Percentiles rank a stretch among this genome's conserved stretches.
These are phyloP conservation scores for Sodiomyces alkalinus DNA, from an alignment of 2,329 filamentous ascomycete species.

Conservation along the genomic window DNA sequence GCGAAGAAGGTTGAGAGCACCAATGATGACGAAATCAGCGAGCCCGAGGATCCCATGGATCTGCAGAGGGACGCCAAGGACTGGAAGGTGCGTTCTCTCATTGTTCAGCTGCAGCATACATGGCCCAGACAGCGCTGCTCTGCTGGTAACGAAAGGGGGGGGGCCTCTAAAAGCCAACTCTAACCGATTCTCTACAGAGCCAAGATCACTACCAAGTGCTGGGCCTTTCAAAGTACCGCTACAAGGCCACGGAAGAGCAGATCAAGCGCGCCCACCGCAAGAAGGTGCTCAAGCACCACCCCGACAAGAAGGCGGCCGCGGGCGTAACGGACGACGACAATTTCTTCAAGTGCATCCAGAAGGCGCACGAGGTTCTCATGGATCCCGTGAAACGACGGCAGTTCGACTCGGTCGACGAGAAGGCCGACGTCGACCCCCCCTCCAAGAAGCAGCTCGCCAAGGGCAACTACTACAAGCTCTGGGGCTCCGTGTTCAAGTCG, in stretches of 20 bases:
- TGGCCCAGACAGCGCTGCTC: not conserved
- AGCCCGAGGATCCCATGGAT: constrained; percentile 85
- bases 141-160: constrained; percentile 1
- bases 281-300: constrained; percentile 98
- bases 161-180: constrained; percentile 1
- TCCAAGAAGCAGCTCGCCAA: constrained; percentile 79
- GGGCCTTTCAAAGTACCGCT: constrained; percentile 83
- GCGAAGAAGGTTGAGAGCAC: constrained; percentile 93
- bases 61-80: constrained; percentile 91
- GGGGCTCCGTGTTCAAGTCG: constrained; percentile 77
- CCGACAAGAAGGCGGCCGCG: constrained; percentile 92
- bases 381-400: constrained; percentile 88
- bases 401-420: constrained; percentile 93
- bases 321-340: constrained; percentile 83
- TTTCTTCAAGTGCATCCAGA: constrained; percentile 99
- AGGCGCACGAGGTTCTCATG: constrained; percentile 83
- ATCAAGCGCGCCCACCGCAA: constrained; percentile 98
- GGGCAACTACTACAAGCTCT: constrained; percentile 90
- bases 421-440: constrained; percentile 81
- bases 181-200: constrained; percentile 30
- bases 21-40: constrained; percentile 80
- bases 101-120: not conserved
- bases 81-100: constrained; percentile 77
- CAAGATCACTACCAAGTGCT: constrained; percentile 98
- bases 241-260: constrained; percentile 87